Base-by-base conservation (phyloP, 2,329 filamentous ascomycete genomes). In the Exophiala lecanii-corni region DNA sequence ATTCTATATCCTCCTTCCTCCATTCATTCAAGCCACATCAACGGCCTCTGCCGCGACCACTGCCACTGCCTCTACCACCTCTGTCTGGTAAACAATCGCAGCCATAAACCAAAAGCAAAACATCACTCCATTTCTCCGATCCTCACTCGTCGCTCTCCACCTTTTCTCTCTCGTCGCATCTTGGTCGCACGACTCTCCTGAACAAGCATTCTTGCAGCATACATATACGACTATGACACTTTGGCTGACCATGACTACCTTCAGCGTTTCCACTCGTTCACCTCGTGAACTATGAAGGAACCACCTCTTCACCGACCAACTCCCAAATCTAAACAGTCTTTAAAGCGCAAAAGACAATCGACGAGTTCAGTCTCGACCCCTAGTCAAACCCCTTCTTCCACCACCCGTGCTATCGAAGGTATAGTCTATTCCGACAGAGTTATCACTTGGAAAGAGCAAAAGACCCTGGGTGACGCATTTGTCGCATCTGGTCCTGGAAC, bases 271-370 rank as follows among this genome's bases (percentile, higher is more conserved):
- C 23, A 26, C 21, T 33, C 36, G 19, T 41, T 40, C 31, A 18
- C 23, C 12, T 25, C 26, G 47, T 45, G 45, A 44, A 55, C 37
- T 36, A 55, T 55, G 52, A 55, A 50, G 42, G 33, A 38, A 42
- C 7, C 36, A 35, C 20, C 32, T 16, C 21, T 41, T 19, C 39
- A 43, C 19, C 32, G 37, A 23, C 17, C 37, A 18, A 12, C 39
- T 18, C 28, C 41, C 21, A 36, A 36, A 25, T 38, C 37, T 47
- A 19, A 42, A 36, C 38, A 35, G 21, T 37, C 45, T 20, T 28
- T 31, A 25, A 55, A 49, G 39, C 47, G 45, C 43, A 39, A 43
- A 32, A 55, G 45, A 25, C n/a, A 41, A n/a, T 35, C 33, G 6
- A 7, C 23, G 7, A 26, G 12, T 26, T 26, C 23, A 26, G 7